Percentiles rank a stretch among this genome's conserved stretches.
phyloP scores from a whole-genome alignment of 2,329 filamentous ascomycete species.

The Pseudopithomyces maydicus region DNA sequence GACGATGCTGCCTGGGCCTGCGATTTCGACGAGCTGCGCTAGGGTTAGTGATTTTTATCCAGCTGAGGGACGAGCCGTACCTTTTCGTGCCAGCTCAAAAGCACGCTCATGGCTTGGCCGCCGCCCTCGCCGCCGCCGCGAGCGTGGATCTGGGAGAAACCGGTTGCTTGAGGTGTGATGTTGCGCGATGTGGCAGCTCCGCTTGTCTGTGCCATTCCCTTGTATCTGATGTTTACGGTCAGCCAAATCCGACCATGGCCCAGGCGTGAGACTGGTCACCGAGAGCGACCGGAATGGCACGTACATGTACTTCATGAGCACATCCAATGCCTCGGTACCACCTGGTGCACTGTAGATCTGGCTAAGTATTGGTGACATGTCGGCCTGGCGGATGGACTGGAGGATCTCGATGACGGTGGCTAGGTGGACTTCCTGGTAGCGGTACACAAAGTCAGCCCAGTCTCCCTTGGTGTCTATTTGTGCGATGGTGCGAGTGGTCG shows the following conservation, averaged over 20 bases:
- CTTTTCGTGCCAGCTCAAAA: conserved; percentile 99
- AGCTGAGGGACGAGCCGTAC: conserved; percentile 32
- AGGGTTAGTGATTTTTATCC: conserved; percentile 17
- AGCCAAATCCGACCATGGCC: conserved; percentile 15
- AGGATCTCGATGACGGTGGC: conserved; percentile 90
- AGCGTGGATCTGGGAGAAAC: conserved; percentile 79
- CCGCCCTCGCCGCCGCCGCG: conserved; percentile 69
- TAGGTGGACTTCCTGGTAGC: conserved; percentile 76
- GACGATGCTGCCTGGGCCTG: conserved; percentile 85
- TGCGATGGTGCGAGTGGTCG: conserved; percentile 18
- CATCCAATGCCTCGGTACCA: conserved; percentile 84
- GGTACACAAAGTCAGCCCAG: conserved; percentile 32
- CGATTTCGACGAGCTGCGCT: conserved; percentile 78
- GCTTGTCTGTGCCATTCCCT: conserved; percentile 71
- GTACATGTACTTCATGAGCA: conserved; percentile 97
- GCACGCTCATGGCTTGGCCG: conserved; percentile 90
- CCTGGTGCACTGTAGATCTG: conserved; percentile 78
- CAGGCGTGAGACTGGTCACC: neutral
- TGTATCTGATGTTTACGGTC: conserved; percentile 63
- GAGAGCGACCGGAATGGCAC: conserved; percentile 38
- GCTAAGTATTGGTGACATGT: conserved; percentile 89
- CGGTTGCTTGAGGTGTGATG: conserved; percentile 77
- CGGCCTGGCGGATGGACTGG: conserved; percentile 92
- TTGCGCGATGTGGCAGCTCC: conserved; percentile 42
- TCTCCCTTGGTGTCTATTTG: conserved; percentile 23